phyloP scores from a whole-genome alignment of 345 rosid genomes.

The Reutealis trisperma region DNA sequence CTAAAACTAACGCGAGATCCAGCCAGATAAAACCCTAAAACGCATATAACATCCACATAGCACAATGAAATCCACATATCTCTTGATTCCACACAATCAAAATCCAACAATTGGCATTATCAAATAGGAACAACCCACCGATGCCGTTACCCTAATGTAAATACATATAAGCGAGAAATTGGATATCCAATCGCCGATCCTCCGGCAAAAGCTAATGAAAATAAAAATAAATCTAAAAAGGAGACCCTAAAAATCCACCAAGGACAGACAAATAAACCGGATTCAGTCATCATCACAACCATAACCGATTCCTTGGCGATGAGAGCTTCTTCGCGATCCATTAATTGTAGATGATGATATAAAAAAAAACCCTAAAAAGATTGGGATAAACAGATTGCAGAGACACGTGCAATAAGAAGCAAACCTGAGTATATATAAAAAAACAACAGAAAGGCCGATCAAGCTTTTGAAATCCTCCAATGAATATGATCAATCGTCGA shows the following conservation, averaged over 20 bases:
- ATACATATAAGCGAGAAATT: neutral
- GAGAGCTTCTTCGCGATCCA: neutral
- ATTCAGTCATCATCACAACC: neutral
- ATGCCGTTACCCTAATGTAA: too few relatives aligned
- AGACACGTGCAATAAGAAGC: neutral
- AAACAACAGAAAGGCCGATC: neutral
- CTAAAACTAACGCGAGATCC: too few relatives aligned
- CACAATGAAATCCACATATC: neutral
- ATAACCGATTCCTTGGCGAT: neutral
- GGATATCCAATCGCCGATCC: neutral
- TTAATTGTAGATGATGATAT: neutral
- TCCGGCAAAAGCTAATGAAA: neutral
- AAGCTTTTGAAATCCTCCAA: neutral
- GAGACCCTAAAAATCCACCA: constrained; percentile 6
- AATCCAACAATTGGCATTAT: neutral
- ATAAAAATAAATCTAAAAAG: neutral
- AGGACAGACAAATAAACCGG: neutral
- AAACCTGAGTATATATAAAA: constrained; percentile 1
- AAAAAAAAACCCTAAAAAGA: neutral
- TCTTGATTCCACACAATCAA: neutral
- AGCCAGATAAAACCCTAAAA: too few relatives aligned
- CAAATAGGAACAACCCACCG: neutral
- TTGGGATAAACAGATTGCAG: neutral
- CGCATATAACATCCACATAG: too few relatives aligned
- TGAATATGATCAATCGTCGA: neutral